These are phyloP conservation scores for Trichosporon sp. DNA, from an alignment of 1,284 basidiomycete species.

Conservation along the genomic window DNA sequence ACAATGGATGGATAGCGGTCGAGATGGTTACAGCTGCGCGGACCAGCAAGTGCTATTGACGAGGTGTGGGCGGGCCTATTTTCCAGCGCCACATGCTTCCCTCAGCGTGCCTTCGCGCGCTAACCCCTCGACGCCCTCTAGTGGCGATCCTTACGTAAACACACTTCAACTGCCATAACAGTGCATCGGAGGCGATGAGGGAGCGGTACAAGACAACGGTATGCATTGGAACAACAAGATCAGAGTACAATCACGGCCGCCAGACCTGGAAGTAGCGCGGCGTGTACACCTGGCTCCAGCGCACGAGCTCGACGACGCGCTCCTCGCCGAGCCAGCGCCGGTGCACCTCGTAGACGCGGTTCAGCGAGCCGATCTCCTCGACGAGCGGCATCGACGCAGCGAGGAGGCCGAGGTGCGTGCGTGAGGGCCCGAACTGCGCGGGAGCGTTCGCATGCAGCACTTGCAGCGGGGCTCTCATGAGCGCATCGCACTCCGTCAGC, in stretches of 20 bases:
- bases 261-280: constrained; percentile 48
- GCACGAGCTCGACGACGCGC: constrained; percentile 30
- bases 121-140: neutral
- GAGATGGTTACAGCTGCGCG: neutral
- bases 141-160: neutral
- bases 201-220: neutral
- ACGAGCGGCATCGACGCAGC: constrained; percentile 27
- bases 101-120: neutral
- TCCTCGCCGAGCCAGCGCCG: constrained; percentile 29
- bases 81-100: neutral
- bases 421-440: constrained; percentile 26
- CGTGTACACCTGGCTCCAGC: constrained; percentile 33
- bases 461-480: constrained; percentile 11
- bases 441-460: constrained; percentile 41
- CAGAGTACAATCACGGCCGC: constrained; percentile 31
- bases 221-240: neutral
- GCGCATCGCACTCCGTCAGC: constrained; percentile 19
- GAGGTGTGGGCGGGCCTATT: neutral
- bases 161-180: neutral
- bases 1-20: constrained; percentile 15
- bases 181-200: neutral
- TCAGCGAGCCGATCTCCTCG: constrained; percentile 42
- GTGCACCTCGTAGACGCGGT: constrained; percentile 44
- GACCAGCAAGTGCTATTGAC: neutral
- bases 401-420: constrained; percentile 27